phyloP scores from a whole-genome alignment of 352 stramenopile species.

The Blastocystis sp. region DNA sequence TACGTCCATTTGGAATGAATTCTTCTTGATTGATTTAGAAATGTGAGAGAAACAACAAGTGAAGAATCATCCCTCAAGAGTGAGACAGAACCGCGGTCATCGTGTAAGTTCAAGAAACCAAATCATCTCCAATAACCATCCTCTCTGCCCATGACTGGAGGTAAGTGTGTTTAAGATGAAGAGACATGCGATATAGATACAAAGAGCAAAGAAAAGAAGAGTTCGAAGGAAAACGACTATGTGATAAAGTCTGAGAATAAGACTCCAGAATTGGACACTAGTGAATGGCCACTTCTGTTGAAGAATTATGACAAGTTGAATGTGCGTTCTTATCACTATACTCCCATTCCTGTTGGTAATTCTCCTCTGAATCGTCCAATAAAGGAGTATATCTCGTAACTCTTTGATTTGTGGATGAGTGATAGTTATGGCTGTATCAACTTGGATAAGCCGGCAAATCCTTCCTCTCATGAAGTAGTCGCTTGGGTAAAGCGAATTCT shows the following conservation, averaged over 20 bases:
- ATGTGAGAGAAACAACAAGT: too few species aligned
- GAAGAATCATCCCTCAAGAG: too few species aligned
- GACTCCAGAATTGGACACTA: conserved; percentile 63
- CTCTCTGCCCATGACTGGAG: background rate
- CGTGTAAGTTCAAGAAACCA: too few species aligned
- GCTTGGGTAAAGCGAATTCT: conserved; percentile 99
- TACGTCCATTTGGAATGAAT: too few species aligned
- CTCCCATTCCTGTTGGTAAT: conserved; percentile 89
- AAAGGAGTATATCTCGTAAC: conserved; percentile 84
- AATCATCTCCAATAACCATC: background rate
- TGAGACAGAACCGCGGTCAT: too few species aligned
- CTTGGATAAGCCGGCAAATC: conserved; percentile 98
- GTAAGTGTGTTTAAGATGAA: background rate
- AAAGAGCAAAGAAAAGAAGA: conserved; percentile 15
- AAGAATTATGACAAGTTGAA: conserved; percentile 99
- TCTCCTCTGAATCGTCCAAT: conserved; percentile 90
- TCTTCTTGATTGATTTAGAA: too few species aligned
- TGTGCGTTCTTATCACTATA: conserved; percentile 96
- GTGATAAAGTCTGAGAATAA: conserved; percentile 64
- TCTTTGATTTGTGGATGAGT: background rate
- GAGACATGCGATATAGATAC: background rate
- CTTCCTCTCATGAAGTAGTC: conserved; percentile 96
- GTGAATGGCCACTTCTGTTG: conserved; percentile 90
- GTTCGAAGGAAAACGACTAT: conserved; percentile 53
- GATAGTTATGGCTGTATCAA: conserved; percentile 95